Conservation (phyloP, 2,329 filamentous ascomycete species). For the Hortaea werneckii region DNA sequence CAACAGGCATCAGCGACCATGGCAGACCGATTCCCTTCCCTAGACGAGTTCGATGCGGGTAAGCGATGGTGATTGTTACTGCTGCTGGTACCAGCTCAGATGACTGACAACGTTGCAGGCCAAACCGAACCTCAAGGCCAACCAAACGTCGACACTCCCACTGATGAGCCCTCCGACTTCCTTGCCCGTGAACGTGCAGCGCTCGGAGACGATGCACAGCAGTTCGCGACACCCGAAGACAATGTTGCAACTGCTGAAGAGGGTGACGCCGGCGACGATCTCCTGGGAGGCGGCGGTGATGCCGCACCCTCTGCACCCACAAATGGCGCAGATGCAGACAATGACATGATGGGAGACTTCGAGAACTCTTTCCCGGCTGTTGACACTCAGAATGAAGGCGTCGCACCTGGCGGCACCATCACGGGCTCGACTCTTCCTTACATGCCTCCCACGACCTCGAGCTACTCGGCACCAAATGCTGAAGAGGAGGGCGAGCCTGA, state of each 20-base stretch:
- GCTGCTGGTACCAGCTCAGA: slow-evolving; percentile 1
- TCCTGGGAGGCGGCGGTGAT: slow-evolving; percentile 53
- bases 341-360: slow-evolving; percentile 49
- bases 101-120: slow-evolving; percentile 36
- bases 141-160: slow-evolving; percentile 37
- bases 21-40: slow-evolving; percentile 43
- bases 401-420: slow-evolving; percentile 68
- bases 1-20: slow-evolving; percentile 18
- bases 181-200: slow-evolving; percentile 81
- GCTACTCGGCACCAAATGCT: slow-evolving; percentile 30
- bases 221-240: slow-evolving; percentile 73
- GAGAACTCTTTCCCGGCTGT: slow-evolving; percentile 88
- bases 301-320: slow-evolving; percentile 26
- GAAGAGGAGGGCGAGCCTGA: slow-evolving; percentile 77
- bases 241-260: slow-evolving; percentile 49
- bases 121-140: slow-evolving; percentile 55
- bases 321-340: slow-evolving; percentile 14
- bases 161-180: slow-evolving; percentile 67
- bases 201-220: slow-evolving; percentile 84
- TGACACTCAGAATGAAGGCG: slow-evolving; percentile 58
- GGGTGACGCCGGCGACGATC: slow-evolving; percentile 49
- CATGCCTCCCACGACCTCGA: slow-evolving; percentile 28
- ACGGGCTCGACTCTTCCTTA: slow-evolving; percentile 58
- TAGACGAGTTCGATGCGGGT: slow-evolving; percentile 45
- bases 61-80: slow-evolving; percentile 8